Conservation (phyloP, 208 protist genomes). For the Borovskyia barvae region DNA sequence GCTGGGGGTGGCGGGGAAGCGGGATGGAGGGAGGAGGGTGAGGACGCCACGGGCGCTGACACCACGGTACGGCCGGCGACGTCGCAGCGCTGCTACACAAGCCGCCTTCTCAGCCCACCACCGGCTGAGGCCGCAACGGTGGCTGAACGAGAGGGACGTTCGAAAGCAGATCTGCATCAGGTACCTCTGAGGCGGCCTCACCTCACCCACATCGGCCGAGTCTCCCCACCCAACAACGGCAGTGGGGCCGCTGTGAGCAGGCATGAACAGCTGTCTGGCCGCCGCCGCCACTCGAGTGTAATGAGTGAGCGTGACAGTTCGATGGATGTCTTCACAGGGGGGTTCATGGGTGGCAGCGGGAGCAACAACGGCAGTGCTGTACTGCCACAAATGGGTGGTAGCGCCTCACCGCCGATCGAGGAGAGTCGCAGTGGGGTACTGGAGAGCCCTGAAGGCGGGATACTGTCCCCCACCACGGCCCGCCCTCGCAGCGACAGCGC, state of each 20-base stretch:
- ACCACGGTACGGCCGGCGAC: neutral
- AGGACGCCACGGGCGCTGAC: slow-evolving; percentile 1
- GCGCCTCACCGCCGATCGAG: neutral
- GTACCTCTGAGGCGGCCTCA: neutral
- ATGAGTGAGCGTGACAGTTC: slow-evolving; percentile 4
- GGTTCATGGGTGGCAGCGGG: neutral
- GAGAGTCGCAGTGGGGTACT: no score
- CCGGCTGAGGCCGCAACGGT: slow-evolving; percentile 10
- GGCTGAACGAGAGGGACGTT: slow-evolving; percentile 13
- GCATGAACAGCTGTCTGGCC: neutral
- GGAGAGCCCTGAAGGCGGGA: no score
- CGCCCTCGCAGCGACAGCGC: slow-evolving; percentile 10
- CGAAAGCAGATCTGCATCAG: neutral
- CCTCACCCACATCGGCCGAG: neutral
- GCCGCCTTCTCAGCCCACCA: slow-evolving; percentile 24
- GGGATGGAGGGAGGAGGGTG: no score
- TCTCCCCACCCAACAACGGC: neutral
- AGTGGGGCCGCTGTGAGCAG: neutral
- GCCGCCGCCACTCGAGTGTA: slow-evolving; percentile 6
- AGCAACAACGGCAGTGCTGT: neutral
- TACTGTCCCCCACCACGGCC: no score
- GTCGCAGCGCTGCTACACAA: neutral
- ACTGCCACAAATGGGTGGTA: slow-evolving; percentile 21
- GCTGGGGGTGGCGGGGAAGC: no score
- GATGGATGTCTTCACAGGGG: slow-evolving; percentile 11